Percentiles rank a stretch among this genome's conserved stretches.
Evolutionary conservation across 495 filamentous ascomycete genomes (phyloP).

Genomic region (Staphylotrichum tortipilum): DNA sequence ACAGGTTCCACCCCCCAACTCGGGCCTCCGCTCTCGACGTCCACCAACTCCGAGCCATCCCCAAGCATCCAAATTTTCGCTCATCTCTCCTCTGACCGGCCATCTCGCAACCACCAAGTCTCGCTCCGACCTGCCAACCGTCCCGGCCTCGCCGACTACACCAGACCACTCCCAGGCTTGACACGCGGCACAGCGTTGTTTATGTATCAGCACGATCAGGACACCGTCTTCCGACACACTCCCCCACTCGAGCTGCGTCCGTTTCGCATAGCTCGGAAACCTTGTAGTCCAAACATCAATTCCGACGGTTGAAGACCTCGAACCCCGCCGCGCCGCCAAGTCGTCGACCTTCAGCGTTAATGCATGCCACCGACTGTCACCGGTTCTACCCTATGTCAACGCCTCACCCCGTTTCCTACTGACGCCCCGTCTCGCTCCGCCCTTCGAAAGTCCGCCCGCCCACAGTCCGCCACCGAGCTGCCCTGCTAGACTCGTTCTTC

Average conservation of each 20-base stretch:
- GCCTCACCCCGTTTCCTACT: slow-evolving; percentile 38
- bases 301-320: slow-evolving; percentile 77
- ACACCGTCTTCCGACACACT: slow-evolving; percentile 58
- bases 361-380: slow-evolving; percentile 41
- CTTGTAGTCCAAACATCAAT: slow-evolving; percentile 72
- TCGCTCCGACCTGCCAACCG: not conserved
- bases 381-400: slow-evolving; percentile 44
- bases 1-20: not conserved
- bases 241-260: slow-evolving; percentile 87
- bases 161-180: slow-evolving; percentile 24
- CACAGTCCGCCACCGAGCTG: slow-evolving; percentile 18
- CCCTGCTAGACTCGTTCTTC: slow-evolving; percentile 22
- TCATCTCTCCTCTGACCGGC: slow-evolving; percentile 10
- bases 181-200: slow-evolving; percentile 42
- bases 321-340: too few relatives aligned
- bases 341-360: slow-evolving; percentile 37
- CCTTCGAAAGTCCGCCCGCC: slow-evolving; percentile 13
- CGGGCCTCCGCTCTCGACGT: slow-evolving; percentile 1
- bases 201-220: slow-evolving; percentile 51
- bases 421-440: slow-evolving; percentile 33
- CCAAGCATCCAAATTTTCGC: slow-evolving; percentile 16
- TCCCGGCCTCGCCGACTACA: slow-evolving; percentile 7
- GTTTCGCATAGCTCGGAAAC: slow-evolving; percentile 86
- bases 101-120: slow-evolving; percentile 2
- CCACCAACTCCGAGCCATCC: slow-evolving; percentile 8